Evolutionary conservation across 768 basidiomycete species (phyloP).

Genomic region (Leccinum incarnatum): DNA sequence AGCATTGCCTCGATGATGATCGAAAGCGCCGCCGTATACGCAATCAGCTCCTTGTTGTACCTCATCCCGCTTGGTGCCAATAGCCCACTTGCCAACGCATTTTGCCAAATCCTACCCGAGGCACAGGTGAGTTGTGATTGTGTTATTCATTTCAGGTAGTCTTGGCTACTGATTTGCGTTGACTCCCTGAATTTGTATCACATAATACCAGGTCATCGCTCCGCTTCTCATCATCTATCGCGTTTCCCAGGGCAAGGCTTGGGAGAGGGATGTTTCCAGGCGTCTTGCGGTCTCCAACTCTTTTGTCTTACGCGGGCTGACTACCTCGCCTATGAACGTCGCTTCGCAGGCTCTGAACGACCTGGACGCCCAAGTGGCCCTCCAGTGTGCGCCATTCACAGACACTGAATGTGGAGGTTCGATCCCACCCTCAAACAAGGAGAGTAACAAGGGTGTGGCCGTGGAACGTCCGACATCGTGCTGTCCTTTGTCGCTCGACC

Average conservation of each 20-base stretch:
- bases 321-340: not conserved
- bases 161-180: not conserved
- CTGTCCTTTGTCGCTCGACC: not conserved
- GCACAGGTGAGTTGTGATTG: slow-evolving; percentile 20
- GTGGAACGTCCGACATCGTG: not conserved
- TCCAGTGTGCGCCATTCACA: slow-evolving; percentile 7
- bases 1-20: slow-evolving; percentile 34
- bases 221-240: slow-evolving; percentile 48
- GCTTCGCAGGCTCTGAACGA: not conserved
- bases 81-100: slow-evolving; percentile 26
- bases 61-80: slow-evolving; percentile 25
- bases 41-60: slow-evolving; percentile 31
- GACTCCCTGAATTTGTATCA: not conserved
- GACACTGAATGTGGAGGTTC: slow-evolving; percentile 3
- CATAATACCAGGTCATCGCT: slow-evolving; percentile 43
- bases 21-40: slow-evolving; percentile 35
- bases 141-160: not conserved
- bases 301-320: slow-evolving; percentile 11
- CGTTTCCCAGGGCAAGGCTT: slow-evolving; percentile 44
- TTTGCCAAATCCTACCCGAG: slow-evolving; percentile 30
- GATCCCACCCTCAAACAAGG: not conserved
- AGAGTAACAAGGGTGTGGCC: not conserved
- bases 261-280: slow-evolving; percentile 27
- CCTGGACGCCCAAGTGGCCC: slow-evolving; percentile 14
- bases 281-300: slow-evolving; percentile 1